These are phyloP conservation scores for Cytospora piceicola DNA, from an alignment of 2,329 filamentous ascomycete genomes.

Conservation along the genomic window DNA sequence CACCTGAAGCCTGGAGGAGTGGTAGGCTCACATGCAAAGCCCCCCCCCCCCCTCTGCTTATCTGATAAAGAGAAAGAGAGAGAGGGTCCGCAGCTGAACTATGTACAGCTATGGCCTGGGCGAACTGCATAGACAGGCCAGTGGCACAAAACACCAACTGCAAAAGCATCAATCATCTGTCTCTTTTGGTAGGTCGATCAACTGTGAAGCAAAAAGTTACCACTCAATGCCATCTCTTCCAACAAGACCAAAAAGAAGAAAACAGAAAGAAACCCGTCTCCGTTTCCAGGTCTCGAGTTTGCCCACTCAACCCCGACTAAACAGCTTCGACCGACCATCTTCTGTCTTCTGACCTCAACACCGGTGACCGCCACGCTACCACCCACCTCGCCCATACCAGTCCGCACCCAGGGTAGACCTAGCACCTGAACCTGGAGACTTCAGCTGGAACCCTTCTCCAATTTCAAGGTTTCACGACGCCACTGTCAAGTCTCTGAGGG, in stretches of 20 bases:
- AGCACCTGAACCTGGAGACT: constrained; percentile 6
- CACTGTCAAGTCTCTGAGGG: constrained; percentile 7
- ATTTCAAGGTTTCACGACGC: constrained; percentile 8
- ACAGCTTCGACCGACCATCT: not conserved
- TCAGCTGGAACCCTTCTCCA: constrained; percentile 12
- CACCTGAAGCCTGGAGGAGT: not conserved
- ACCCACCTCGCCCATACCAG: not conserved
- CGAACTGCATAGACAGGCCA: constrained; percentile 14
- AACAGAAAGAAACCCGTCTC: constrained; percentile 12
- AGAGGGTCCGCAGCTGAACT: not conserved
- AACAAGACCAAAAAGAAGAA: not conserved
- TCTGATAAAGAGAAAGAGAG: constrained; percentile 16
- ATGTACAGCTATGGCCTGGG: constrained; percentile 8
- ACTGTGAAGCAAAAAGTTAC: constrained; percentile 16
- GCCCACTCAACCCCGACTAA: not conserved
- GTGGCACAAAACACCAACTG: constrained; percentile 18
- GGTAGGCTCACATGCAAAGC: not conserved
- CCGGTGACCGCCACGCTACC: not conserved
- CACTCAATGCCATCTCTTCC: not conserved
- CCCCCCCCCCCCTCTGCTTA: not conserved
- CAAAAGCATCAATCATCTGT: constrained; percentile 18
- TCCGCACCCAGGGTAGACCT: not conserved
- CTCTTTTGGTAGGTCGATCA: constrained; percentile 16
- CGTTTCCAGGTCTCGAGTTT: not conserved
- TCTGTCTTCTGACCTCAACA: not conserved